Evolutionary conservation across 2,329 filamentous ascomycete species (phyloP), one percentile per base, ranked within the genome.

Genomic region (Penicillium sp.): DNA sequence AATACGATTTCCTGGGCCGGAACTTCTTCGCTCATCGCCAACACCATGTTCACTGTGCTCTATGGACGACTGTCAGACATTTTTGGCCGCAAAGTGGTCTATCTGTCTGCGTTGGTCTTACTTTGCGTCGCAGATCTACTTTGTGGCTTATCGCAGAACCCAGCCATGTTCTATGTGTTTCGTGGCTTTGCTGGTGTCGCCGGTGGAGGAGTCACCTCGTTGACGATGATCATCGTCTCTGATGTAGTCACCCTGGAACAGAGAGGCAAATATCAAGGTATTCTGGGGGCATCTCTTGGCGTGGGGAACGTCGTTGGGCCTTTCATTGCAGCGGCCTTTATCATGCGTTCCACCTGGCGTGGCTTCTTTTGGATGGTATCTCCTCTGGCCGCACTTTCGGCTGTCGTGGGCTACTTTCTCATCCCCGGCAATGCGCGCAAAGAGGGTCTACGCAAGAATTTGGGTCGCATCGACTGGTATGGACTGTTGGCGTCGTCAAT

Each of bases 1-100:
- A 55, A 68, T 47, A 67, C 67, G 2, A 82, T 83, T 40, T 87
- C 87, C 59, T 88, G 84, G 85, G 78, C 82, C 9, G 84, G 84
- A 2, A 87, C 84, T 4, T 81, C 81, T 12, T 88, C 85, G 54
- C 71, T 88, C 4, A 75, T 88, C 4, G 79, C 82, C 3, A 81
- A 79, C 47, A 84, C 82, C 0, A 76, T 79, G 32, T 85, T 84
- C 53, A 81, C 82, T 53, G 79, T 84, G 50, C 71, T 85, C 0
- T 84, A 84, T 59, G 81, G 82, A 18, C 74, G 80, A 3, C 57
- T 83, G 3, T 82, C 80, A 0, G 80, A 84, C 61, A 77, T 83
- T 1, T 75, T 83, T 43, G 80, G 80, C 18, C 74, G 81, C 13
- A 84, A 84, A 60, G 70, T 74, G 6, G 72, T 84, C 5, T 78